Evolutionary conservation across 2,329 filamentous ascomycete species (phyloP).

Genomic region (Alternaria sp.): DNA sequence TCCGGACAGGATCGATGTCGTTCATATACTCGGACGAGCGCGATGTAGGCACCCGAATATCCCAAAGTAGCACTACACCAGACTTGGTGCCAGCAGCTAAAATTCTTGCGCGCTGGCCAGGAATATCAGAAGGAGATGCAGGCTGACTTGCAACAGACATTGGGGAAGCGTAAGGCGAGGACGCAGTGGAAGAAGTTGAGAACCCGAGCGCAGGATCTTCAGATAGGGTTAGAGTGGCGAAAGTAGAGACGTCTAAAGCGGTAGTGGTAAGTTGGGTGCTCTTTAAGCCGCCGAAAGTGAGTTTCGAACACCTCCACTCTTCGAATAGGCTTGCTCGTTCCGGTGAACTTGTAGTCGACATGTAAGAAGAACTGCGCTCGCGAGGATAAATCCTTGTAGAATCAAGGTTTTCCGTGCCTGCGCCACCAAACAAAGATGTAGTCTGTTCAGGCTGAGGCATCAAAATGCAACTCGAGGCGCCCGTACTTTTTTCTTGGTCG

Average conservation of each 20-base stretch:
- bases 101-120: constrained; percentile 83
- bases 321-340: constrained; percentile 56
- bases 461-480: constrained; percentile 27
- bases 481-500: constrained; percentile 38
- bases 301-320: constrained; percentile 72
- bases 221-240: constrained; percentile 72
- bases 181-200: constrained; percentile 63
- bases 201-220: constrained; percentile 79
- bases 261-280: constrained; percentile 71
- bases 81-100: constrained; percentile 81
- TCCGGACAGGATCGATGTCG: constrained; percentile 73
- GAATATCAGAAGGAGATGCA: constrained; percentile 68
- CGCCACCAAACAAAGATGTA: constrained; percentile 62
- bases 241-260: constrained; percentile 76
- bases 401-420: constrained; percentile 42
- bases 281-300: constrained; percentile 68
- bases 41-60: constrained; percentile 73
- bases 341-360: constrained; percentile 51
- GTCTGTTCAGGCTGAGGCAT: constrained; percentile 29
- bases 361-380: constrained; percentile 42
- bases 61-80: constrained; percentile 84
- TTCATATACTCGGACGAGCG: constrained; percentile 64
- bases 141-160: constrained; percentile 58
- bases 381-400: constrained; percentile 28
- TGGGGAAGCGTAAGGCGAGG: constrained; percentile 64